Evolutionary conservation across 805 yeast genomes (phyloP).

Genomic region (Lipomyces yamanashiensis): DNA sequence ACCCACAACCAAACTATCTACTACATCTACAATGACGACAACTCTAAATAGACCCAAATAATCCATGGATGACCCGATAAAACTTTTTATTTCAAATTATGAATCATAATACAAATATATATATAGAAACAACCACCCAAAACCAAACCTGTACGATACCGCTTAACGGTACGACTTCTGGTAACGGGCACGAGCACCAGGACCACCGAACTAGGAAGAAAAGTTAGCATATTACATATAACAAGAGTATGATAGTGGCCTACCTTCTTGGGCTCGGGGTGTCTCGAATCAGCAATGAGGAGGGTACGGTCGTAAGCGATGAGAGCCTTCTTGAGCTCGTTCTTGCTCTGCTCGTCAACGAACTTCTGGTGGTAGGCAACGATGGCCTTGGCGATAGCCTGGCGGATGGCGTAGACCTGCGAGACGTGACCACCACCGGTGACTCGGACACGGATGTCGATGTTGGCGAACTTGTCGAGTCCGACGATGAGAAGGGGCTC

Average conservation of each 20-base stretch:
- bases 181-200: conserved; percentile 99
- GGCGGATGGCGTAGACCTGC: conserved; percentile 99
- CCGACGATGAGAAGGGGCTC: conserved; percentile 99
- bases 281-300: conserved; percentile 99
- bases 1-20: background rate
- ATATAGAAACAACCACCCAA: conserved; percentile 11
- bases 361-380: conserved; percentile 99
- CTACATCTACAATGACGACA: background rate
- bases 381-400: conserved; percentile 99
- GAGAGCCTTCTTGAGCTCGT: conserved; percentile 98
- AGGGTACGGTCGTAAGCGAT: conserved; percentile 98
- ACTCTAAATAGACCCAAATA: background rate
- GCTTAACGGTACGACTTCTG: conserved; percentile 99
- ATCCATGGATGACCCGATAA: conserved; percentile 4
- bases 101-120: conserved; percentile 22
- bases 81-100: conserved; percentile 15
- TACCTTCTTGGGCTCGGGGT: conserved; percentile 98
- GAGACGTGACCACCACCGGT: conserved; percentile 99
- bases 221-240: background rate
- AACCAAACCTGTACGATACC: conserved; percentile 5
- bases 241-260: background rate
- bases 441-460: conserved; percentile 98
- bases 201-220: conserved; percentile 85
- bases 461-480: conserved; percentile 96
- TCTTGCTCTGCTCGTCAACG: conserved; percentile 99